Evolutionary conservation across 345 rosid genomes (phyloP).

Genomic region (Mallotus nudiflorus): DNA sequence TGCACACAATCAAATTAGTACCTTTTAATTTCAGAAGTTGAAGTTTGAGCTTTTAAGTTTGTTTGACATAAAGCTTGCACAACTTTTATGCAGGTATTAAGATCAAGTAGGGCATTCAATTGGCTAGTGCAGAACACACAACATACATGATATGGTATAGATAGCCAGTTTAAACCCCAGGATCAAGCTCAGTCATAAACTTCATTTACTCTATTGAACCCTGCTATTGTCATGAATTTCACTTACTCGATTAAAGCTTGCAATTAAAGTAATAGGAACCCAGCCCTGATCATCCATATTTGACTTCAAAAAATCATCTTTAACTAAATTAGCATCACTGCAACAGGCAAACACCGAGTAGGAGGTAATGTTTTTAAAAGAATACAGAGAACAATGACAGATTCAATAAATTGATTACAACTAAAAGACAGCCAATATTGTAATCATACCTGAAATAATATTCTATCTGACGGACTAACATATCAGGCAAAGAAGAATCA

Average conservation of each 20-base stretch:
- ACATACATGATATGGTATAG: background rate
- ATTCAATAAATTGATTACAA: background rate
- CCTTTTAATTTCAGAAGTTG: background rate
- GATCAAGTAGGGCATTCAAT: background rate
- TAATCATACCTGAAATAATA: slow-evolving; percentile 62
- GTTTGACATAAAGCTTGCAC: background rate
- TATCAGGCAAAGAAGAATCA: slow-evolving; percentile 32
- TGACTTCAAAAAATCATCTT: slow-evolving; percentile 50
- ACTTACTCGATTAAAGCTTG: slow-evolving; percentile 55
- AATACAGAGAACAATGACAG: background rate
- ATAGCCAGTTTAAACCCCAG: background rate
- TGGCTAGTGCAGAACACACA: background rate
- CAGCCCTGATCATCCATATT: slow-evolving; percentile 58
- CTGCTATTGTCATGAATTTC: slow-evolving; percentile 35
- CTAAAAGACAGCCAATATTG: background rate
- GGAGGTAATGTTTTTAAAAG: background rate
- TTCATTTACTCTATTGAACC: slow-evolving; percentile 51
- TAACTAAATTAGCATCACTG: slow-evolving; percentile 57
- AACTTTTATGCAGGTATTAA: background rate
- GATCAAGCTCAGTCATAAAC: background rate
- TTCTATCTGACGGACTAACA: slow-evolving; percentile 53
- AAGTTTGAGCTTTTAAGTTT: no score
- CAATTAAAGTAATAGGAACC: slow-evolving; percentile 52
- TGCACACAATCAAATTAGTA: background rate
- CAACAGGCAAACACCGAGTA: slow-evolving; percentile 17